Evolutionary conservation across 2,329 filamentous ascomycete genomes (phyloP), one percentile per base, ranked within the genome.

Genomic region (Thelonectria rubi): DNA sequence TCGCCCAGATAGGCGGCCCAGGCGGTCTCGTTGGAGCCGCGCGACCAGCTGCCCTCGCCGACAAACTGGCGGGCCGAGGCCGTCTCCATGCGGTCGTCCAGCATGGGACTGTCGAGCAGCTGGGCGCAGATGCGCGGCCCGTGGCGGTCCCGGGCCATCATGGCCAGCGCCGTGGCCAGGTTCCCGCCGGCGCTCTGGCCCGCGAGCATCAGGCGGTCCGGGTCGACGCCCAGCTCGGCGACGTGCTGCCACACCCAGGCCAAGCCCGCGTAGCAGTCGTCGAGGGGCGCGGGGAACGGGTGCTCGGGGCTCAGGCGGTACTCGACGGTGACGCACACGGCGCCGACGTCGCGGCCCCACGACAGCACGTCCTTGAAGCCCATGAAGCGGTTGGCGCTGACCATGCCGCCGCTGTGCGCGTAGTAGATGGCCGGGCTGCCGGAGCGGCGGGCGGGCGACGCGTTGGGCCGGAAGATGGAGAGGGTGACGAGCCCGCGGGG

Each of bases 41-140:
- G 65, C 2, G 67, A 71, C 78, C 80, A 82, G 17, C 71, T 71
- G 0, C 73, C 70, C 30, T 75, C 72, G 3, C 68, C 66, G 21
- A 74, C 72, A 49, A 77, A 74, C 14, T 77, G 73, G 14, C 64
- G 63, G n/a, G 72, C 70, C 5, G 75, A 74, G 8, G 61, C 61
- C n/a, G 62, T 69, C n/a, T 73, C 71, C 43, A 73, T 76, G 48
- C 75, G 69, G 61, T 83, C 78, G 65, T 84, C 80, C 12, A 84
- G 70, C 81, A 83, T 83, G 3, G 79, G 80, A 50, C 79, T 79
- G 47, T 80, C 71, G 11, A 83, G 74, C 46, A 83, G 73, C 69
- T 81, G 76, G 14, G 66, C 69, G 76, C 78, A 42, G 69, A 76
- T 56, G 76, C 64, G 40, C 65, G 71, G 56, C 68, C 78, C 45